Base-by-base conservation (phyloP, 2,329 filamentous ascomycete species). In the Aspergillus sp. region DNA sequence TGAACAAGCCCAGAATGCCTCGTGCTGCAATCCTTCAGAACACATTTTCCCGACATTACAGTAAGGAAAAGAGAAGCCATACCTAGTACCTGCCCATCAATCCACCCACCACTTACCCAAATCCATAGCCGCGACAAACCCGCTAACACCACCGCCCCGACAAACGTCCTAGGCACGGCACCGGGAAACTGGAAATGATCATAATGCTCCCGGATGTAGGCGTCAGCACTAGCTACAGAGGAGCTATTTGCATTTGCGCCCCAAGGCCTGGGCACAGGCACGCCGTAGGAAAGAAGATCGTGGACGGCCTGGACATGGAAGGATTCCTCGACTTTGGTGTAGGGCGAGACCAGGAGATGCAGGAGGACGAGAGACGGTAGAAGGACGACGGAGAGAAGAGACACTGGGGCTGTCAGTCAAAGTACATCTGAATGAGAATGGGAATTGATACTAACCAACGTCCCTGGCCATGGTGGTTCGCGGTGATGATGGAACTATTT, bases 321-420 rank as follows among this genome's bases (percentile, higher is more conserved):
- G 0, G 91, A 97, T 69, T 98, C 93, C 67, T 98, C 93, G 49
- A 98, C 93, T 68, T 98, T 98, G 48, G 90, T 96, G 72, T 94
- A 91, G 1, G 93, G 93, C 7, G 90, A 81, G 27, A 82, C 64
- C 51, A 81, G 61, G 46, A 94, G 80, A 66, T 95, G 87, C 46
- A 85, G 46, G 48, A 86, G 64, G 56, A 87, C 74, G 32, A 83
- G 63, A 2, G 74, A 65, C 1, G 86, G 85, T 48, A 89, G 73
- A 43, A 82, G 68, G 52, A 82, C 61, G 45, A 64, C 57, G 7
- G 69, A 57, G 7, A 69, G 50, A 7, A 69, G 43, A 29, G 65
- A 54, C 56, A 80, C 77, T 77, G 63, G 4, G 9, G 26, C 10
- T 4, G 28, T 41, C n/a, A 42, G 41, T 10, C 12, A 42, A 29